Evolutionary conservation across 176 grass and related monocot species (phyloP).

Genomic region (Thalia dealbata): DNA sequence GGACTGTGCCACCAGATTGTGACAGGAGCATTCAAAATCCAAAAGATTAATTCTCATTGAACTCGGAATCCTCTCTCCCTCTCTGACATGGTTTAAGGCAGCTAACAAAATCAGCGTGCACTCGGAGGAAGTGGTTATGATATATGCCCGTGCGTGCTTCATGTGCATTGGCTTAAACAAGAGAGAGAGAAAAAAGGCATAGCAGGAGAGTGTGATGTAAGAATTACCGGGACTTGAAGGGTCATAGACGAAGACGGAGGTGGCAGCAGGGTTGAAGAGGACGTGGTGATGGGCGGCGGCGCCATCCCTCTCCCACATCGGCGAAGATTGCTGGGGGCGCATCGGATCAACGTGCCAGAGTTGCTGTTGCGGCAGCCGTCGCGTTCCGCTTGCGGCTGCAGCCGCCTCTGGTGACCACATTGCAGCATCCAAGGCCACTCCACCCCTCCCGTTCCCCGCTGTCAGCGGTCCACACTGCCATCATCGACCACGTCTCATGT

Average conservation of each 20-base stretch:
- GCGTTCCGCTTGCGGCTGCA: neutral
- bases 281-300: slow-evolving; percentile 22
- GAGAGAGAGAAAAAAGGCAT: neutral
- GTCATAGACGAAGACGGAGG: slow-evolving; percentile 58
- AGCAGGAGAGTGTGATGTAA: slow-evolving; percentile 17
- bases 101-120: neutral
- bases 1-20: neutral
- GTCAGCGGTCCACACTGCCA: slow-evolving; percentile 4
- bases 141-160: slow-evolving; percentile 1
- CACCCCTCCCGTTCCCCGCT: neutral
- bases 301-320: slow-evolving; percentile 20
- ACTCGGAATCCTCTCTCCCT: neutral
- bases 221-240: slow-evolving; percentile 51
- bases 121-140: neutral
- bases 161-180: slow-evolving; percentile 2
- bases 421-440: neutral
- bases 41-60: neutral
- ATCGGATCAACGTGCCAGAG: slow-evolving; percentile 3
- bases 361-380: neutral
- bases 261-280: slow-evolving; percentile 37
- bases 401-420: neutral
- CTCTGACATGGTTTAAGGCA: neutral
- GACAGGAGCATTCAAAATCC: slow-evolving; percentile 3
- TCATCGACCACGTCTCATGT: neutral
- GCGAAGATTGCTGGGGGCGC: neutral